phyloP scores from a whole-genome alignment of 1,139 yeast genomes.

The Ogataea hybrid region DNA sequence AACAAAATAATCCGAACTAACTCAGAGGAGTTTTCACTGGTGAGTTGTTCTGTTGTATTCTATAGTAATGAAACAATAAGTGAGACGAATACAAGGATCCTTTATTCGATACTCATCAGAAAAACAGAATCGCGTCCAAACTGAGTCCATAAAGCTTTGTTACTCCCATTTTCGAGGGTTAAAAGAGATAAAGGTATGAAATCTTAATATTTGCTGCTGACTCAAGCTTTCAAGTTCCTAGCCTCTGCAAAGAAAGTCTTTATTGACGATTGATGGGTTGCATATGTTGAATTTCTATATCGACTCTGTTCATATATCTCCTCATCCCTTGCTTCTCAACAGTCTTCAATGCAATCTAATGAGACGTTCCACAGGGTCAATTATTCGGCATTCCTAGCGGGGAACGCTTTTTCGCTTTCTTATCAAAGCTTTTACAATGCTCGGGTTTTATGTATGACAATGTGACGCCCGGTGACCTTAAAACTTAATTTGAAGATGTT shows the following conservation, averaged over 20 bases:
- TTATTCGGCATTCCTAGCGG: slow-evolving; percentile 41
- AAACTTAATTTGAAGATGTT: slow-evolving; percentile 42
- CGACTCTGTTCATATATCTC: slow-evolving; percentile 41
- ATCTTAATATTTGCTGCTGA: background rate
- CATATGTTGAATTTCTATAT: slow-evolving; percentile 34
- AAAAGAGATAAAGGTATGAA: too few species aligned
- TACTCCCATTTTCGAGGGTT: too few species aligned
- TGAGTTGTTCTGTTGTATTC: too few species aligned
- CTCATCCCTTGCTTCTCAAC: slow-evolving; percentile 38
- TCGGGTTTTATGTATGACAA: slow-evolving; percentile 33
- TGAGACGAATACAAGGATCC: too few species aligned
- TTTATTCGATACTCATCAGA: too few species aligned
- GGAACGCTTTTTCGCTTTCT: slow-evolving; percentile 40
- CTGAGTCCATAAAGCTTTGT: too few species aligned
- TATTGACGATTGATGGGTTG: slow-evolving; percentile 40
- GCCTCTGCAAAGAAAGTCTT: slow-evolving; percentile 34
- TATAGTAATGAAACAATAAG: too few species aligned
- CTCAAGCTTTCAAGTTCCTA: slow-evolving; percentile 2
- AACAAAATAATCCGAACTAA: too few species aligned
- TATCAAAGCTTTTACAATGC: slow-evolving; percentile 36
- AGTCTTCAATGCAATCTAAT: slow-evolving; percentile 38
- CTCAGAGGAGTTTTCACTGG: too few species aligned
- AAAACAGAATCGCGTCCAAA: too few species aligned
- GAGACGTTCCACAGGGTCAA: slow-evolving; percentile 40
- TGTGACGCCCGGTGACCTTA: slow-evolving; percentile 37